Percentiles rank a stretch among this genome's conserved stretches.
Conservation (phyloP, 257 asterid genomes). For the Asclepias syriaca region DNA sequence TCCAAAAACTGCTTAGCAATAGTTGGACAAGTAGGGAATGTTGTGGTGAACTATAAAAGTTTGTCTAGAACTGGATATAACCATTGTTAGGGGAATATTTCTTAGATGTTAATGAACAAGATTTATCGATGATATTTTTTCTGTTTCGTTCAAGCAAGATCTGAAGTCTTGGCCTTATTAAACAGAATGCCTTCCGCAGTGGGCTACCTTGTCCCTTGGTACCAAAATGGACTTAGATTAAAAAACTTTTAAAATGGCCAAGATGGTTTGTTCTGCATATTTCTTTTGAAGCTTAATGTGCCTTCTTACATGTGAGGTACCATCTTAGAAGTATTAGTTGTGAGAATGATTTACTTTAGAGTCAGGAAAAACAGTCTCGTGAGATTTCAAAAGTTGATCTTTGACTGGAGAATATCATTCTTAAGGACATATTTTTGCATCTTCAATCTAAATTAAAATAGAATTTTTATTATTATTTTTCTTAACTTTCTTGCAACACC, state of each 20-base stretch:
- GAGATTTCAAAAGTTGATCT: neutral
- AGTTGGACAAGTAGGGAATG: too few relatives aligned
- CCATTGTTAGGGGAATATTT: too few relatives aligned
- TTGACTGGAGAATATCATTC: neutral
- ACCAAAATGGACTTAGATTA: too few relatives aligned
- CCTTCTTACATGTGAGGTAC: neutral
- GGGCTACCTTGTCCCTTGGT: too few relatives aligned
- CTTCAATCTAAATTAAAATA: neutral
- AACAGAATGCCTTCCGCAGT: too few relatives aligned
- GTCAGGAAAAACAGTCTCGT: neutral
- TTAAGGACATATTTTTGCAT: neutral
- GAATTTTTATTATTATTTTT: neutral
- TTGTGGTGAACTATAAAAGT: too few relatives aligned
- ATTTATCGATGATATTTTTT: too few relatives aligned
- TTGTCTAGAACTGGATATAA: too few relatives aligned
- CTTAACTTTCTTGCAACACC: neutral
- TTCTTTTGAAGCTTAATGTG: neutral
- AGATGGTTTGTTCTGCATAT: neutral
- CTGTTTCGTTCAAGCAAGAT: too few relatives aligned
- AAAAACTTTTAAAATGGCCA: neutral
- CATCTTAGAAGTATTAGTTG: neutral
- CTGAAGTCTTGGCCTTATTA: too few relatives aligned
- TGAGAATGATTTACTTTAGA: neutral
- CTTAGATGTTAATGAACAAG: too few relatives aligned
- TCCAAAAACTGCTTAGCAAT: too few relatives aligned